Evolutionary conservation across 768 basidiomycete species (phyloP).

Genomic region (Pulveroboletus sp.): DNA sequence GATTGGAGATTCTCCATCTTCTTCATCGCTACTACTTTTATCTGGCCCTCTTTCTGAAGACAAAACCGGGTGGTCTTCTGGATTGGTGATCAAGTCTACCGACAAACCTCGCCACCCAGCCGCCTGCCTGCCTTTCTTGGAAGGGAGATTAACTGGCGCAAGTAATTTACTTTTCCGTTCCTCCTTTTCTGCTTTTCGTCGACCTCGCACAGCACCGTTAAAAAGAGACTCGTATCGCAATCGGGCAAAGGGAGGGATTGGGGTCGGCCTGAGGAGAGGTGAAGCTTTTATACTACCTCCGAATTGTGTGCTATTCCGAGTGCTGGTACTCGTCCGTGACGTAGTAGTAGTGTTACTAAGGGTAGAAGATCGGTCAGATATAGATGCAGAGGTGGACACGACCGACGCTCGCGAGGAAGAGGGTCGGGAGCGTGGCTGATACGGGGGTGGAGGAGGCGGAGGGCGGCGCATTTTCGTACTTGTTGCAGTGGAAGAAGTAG

Average conservation of each 20-base stretch:
- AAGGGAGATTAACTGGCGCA: constrained; percentile 34
- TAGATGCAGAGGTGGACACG: constrained; percentile 35
- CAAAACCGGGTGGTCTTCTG: constrained; percentile 29
- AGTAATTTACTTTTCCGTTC: constrained; percentile 24
- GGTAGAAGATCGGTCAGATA: constrained; percentile 62
- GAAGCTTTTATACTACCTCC: constrained; percentile 14
- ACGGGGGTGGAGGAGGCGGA: constrained; percentile 34
- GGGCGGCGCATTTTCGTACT: constrained; percentile 39
- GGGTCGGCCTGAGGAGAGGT: constrained; percentile 51
- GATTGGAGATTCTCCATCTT: constrained; percentile 22
- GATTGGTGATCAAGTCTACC: constrained; percentile 55
- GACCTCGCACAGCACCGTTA: constrained; percentile 50
- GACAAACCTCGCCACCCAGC: constrained; percentile 74
- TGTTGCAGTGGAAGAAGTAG: constrained; percentile 34
- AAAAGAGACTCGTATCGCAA: constrained; percentile 68
- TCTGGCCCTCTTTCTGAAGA: constrained; percentile 11
- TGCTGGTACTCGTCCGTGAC: constrained; percentile 37
- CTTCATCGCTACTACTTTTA: constrained; percentile 26
- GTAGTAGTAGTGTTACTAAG: constrained; percentile 42
- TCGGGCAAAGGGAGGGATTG: constrained; percentile 60
- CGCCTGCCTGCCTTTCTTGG: constrained; percentile 48
- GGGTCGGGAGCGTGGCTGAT: constrained; percentile 23
- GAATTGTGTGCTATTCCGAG: constrained; percentile 27
- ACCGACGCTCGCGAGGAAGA: constrained; percentile 37
- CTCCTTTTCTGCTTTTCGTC: constrained; percentile 35